These are phyloP conservation scores for Lobosporangium transversale DNA, from an alignment of 192 early-diverging fungal species.

Conservation along the genomic window DNA sequence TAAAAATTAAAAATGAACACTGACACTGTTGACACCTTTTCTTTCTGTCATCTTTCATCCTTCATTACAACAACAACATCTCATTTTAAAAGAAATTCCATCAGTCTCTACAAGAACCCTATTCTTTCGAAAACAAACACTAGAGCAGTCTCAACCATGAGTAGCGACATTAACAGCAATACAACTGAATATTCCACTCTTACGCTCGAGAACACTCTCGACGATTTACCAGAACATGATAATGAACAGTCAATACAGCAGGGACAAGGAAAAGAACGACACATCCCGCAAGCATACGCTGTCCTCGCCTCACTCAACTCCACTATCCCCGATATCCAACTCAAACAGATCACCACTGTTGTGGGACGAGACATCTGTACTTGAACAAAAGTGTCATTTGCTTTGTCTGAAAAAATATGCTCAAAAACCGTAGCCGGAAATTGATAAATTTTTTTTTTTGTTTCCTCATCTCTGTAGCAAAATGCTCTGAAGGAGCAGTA, in stretches of 20 bases:
- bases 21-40: not conserved
- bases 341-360: not conserved
- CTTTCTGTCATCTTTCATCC: not conserved
- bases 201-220: not conserved
- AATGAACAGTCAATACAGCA: not conserved
- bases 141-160: too few relatives aligned
- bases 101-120: not conserved
- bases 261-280: too few relatives aligned
- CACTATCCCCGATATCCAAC: not conserved
- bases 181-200: not conserved
- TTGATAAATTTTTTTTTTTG: not conserved
- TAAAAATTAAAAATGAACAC: not conserved
- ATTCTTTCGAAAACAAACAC: not conserved
- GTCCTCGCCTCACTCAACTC: not conserved
- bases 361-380: not conserved
- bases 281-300: too few relatives aligned
- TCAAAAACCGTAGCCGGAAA: too few relatives aligned
- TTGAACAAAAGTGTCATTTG: not conserved
- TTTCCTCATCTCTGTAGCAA: slow-evolving; percentile 7
- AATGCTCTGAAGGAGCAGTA: slow-evolving; percentile 31
- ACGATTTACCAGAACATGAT: not conserved
- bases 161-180: not conserved
- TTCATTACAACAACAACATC: not conserved
- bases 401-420: not conserved
- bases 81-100: not conserved